Base-by-base conservation (phyloP, 371 early-diverging fungal genomes). In the Rhizopus delemar region DNA sequence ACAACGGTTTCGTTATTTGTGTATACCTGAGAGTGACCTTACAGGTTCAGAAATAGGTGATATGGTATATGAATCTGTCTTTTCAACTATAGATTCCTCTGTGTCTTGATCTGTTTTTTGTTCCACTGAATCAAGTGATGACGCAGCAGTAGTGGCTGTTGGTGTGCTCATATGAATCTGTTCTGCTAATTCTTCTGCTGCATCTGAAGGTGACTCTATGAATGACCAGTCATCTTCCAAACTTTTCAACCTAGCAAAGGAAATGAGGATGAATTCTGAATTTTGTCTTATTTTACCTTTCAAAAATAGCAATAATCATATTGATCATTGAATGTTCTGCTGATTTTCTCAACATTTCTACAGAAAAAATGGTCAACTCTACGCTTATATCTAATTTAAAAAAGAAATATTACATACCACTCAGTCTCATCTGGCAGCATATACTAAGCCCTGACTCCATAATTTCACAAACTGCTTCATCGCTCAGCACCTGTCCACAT, bases 401-500 rank as follows among this genome's bases (percentile, higher is more conserved):
- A 50, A 57, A 22, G 22, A 22, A 22, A 22, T 22, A 22, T 22
- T 53, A 56, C 77, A 46, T 86, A 90, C 93, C 97, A 69, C 90
- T 93, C 31, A 96, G 68, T 48, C 96, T 81, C 72, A 89, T 87
- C 75, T 95, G 96, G 72, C 94, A 97, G 73, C 93, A 92, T 91
- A 98, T 94, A 67, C 94, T 93, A 41, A 97, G 85, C 2, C 92
- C 94, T 4, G 94, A 93, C 73, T 98, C 98, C 73, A 97, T 90
- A 86, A 97, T 93, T 60, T 92, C 94, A 68, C 98, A 98, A 5
- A 97, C 87, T 8, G 92, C 91, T 65, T 92, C 93, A 67, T 98
- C 98, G 51, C 89, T 89, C 39, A 98, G 69, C 5, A 80, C 77
- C 49, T 73, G 73, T 13, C 90, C 88, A 56, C 87, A 84, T 16